Evolutionary conservation across 257 asterid species (phyloP).

Genomic region (Capsicum pubescens): DNA sequence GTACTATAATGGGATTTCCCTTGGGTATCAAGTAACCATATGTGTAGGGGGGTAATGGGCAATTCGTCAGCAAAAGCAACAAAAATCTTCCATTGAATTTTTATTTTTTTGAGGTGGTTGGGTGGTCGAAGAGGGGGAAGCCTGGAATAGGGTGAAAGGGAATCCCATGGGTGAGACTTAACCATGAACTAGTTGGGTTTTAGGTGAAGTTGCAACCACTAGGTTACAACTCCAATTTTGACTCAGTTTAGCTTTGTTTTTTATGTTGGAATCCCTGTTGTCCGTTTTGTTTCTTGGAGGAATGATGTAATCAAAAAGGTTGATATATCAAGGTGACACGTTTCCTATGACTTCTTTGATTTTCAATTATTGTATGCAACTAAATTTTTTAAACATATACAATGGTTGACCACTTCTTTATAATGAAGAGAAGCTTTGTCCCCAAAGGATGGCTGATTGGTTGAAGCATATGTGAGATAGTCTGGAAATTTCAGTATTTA

Average conservation of each 20-base stretch:
- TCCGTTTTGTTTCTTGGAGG: constrained; percentile 16
- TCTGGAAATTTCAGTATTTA: constrained; percentile 8
- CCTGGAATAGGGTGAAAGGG: not conserved
- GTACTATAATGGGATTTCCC: not conserved
- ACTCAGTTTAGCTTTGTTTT: not conserved
- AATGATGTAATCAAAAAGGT: not conserved
- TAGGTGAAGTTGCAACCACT: constrained; percentile 19
- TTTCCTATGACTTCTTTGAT: not conserved
- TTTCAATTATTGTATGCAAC: not conserved
- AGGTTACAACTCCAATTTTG: constrained; percentile 13
- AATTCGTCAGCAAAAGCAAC: not conserved
- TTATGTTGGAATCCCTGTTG: not conserved
- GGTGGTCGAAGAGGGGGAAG: not conserved
- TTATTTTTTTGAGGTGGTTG: not conserved
- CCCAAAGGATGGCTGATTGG: not conserved
- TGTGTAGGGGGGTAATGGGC: not conserved
- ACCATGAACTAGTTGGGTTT: not conserved
- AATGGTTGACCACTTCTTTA: not conserved
- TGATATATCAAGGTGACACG: not conserved
- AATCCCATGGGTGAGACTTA: not conserved
- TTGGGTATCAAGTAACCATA: not conserved
- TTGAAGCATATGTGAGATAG: constrained; percentile 19
- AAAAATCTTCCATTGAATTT: not conserved
- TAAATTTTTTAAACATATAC: not conserved
- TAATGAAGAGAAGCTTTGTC: not conserved